A percentile compares a stretch with the other conserved stretches of the same genome.
Conservation (phyloP, 441 rosid genomes). For the Melianthus villosus region DNA sequence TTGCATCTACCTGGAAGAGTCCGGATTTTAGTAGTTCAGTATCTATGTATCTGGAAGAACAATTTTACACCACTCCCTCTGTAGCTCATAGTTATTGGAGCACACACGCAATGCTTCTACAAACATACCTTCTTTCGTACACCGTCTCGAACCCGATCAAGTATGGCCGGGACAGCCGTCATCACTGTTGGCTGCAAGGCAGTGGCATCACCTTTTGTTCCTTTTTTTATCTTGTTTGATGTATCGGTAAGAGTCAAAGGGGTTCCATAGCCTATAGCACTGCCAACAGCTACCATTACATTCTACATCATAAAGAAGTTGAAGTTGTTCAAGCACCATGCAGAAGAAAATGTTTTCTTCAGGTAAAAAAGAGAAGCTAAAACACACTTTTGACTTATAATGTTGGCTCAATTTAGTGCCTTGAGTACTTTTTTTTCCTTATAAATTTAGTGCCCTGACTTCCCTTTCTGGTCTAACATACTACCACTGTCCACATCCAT, state of each 20-base stretch:
- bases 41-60: neutral
- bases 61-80: neutral
- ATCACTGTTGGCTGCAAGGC: slow-evolving; percentile 67
- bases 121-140: slow-evolving; percentile 76
- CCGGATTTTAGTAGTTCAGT: slow-evolving; percentile 5
- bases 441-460: too few species aligned
- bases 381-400: too few species aligned
- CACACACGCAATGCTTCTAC: too few species aligned
- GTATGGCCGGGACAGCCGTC: slow-evolving; percentile 99
- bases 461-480: too few species aligned
- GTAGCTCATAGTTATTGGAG: neutral
- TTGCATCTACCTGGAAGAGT: slow-evolving; percentile 50
- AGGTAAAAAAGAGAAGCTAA: neutral
- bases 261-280: slow-evolving; percentile 84
- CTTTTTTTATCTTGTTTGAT: slow-evolving; percentile 72
- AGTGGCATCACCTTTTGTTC: slow-evolving; percentile 82
- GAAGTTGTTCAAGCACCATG: slow-evolving; percentile 5
- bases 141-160: slow-evolving; percentile 93
- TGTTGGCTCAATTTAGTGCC: too few species aligned
- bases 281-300: slow-evolving; percentile 65
- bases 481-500: too few species aligned
- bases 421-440: too few species aligned
- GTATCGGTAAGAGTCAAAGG: slow-evolving; percentile 95
- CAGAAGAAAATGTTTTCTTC: slow-evolving; percentile 5
- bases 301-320: slow-evolving; percentile 27